Base-by-base conservation (phyloP, 371 early-diverging fungal genomes). In the Saksenaea vasiformis region DNA sequence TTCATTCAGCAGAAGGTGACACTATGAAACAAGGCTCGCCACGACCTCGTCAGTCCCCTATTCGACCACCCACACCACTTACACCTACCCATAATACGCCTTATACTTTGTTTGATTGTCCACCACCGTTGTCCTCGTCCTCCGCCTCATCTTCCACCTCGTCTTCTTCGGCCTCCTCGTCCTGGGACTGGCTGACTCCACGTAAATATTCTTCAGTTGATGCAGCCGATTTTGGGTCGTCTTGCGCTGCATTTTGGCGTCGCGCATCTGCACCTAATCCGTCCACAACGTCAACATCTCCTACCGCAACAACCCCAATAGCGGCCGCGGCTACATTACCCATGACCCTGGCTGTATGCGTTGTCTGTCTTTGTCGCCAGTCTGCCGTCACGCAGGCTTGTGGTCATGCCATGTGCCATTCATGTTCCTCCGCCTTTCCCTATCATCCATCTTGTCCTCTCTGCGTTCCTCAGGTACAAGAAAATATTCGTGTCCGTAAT, bases 381-480 rank as follows among this genome's bases (percentile, higher is more conserved):
- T 22, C 47, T 47, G 47, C 64, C 71, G 14, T 56, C 56, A 56
- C 37, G 26, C 56, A 56, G 17, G 56, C 56, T 13, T 56, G 34
- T 47, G 47, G 47, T 22, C 47, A 36, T 56, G 17, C 22, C 14
- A 56, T 36, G 34, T 34, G 56, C 19, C 56, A 56, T 11, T 56
- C 56, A 7, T 56, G 56, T 31, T 36, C 17, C 28, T 56, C 56
- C 11, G 24, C 47, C 3, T 47, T 60, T 24, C 56, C 54, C 0
- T 28, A 56, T n/a, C 64, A 55, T 22, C 47, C 24, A 10, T n/a
- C 47, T 22, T 47, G 47, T 47, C 26, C 47, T 8, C 47, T 22
- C 22, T 47, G 47, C 22, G 17, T 47, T 22, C 22, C 47, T 19
- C 47, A 47, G 47, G 47, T 47, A 47, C 10, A 47, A n/a, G 10